Evolutionary conservation across 2,329 filamentous ascomycete species (phyloP).

Genomic region (Aspergillus fructus): DNA sequence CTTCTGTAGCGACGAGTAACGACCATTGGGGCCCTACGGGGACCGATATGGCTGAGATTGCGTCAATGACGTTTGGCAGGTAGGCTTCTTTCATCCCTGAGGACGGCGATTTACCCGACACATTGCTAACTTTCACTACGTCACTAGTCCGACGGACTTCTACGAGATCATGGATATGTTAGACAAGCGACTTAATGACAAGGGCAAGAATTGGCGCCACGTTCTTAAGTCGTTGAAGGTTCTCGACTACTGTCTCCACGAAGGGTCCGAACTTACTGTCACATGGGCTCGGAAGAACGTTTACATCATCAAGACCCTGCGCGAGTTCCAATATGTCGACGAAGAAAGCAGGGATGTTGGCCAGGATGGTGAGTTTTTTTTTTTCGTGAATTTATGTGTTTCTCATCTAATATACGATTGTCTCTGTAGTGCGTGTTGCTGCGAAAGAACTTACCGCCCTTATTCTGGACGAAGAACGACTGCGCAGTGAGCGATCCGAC

Average conservation of each 20-base stretch:
- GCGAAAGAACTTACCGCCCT: slow-evolving; percentile 93
- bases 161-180: slow-evolving; percentile 99
- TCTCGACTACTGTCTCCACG: slow-evolving; percentile 94
- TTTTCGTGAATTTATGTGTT: neutral
- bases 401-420: slow-evolving; percentile 1
- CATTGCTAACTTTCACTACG: neutral
- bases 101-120: neutral
- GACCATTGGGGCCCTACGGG: slow-evolving; percentile 98
- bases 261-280: slow-evolving; percentile 93
- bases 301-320: slow-evolving; percentile 97
- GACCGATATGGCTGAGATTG: slow-evolving; percentile 98
- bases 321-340: slow-evolving; percentile 95
- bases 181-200: slow-evolving; percentile 97
- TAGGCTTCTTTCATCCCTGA: slow-evolving; percentile 49
- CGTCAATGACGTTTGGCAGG: slow-evolving; percentile 97
- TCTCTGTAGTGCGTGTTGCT: slow-evolving; percentile 74
- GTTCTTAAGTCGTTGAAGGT: slow-evolving; percentile 97
- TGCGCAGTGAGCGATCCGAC: slow-evolving; percentile 86
- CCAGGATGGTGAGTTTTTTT: slow-evolving; percentile 74
- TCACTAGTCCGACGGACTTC: slow-evolving; percentile 82
- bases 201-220: slow-evolving; percentile 99
- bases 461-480: slow-evolving; percentile 87
- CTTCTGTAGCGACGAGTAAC: slow-evolving; percentile 83
- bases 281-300: slow-evolving; percentile 98
- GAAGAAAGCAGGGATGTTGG: slow-evolving; percentile 95